Percentiles rank a stretch among this genome's conserved stretches.
Evolutionary conservation across 2,329 filamentous ascomycete genomes (phyloP).

Genomic region (Colletotrichum lupini): DNA sequence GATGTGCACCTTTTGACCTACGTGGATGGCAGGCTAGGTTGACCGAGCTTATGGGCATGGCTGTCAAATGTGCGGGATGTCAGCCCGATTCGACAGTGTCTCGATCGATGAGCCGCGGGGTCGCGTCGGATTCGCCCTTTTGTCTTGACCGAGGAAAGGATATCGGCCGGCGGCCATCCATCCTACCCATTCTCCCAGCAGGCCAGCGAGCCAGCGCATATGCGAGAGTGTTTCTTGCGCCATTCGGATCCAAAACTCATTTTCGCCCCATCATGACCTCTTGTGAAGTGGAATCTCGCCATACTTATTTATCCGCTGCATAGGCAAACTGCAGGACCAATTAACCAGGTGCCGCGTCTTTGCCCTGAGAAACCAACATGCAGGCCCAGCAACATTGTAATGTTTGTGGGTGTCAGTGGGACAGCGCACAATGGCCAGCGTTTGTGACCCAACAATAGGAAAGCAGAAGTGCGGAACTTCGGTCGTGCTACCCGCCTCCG

Average conservation of each 20-base stretch:
- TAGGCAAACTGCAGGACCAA: not conserved
- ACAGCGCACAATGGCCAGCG: not conserved
- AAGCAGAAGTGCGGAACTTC: not conserved
- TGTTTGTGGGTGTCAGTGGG: not conserved
- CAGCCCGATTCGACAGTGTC: not conserved
- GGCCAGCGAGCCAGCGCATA: not conserved
- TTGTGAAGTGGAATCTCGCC: not conserved
- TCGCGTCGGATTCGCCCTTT: not conserved
- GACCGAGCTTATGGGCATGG: not conserved
- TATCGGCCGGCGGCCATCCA: not conserved
- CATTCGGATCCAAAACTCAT: not conserved
- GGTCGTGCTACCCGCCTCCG: not conserved
- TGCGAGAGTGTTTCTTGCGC: not conserved
- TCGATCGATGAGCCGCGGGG: not conserved
- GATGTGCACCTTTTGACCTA: not conserved
- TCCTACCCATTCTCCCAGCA: not conserved
- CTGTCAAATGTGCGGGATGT: not conserved
- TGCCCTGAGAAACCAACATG: not conserved
- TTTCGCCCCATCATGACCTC: not conserved
- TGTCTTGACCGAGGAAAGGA: not conserved
- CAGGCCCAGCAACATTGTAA: not conserved
- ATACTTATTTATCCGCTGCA: not conserved
- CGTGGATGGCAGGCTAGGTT: not conserved
- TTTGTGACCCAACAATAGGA: not conserved
- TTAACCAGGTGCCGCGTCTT: not conserved